Percentiles rank a stretch among this genome's conserved stretches.
phyloP scores from a whole-genome alignment of 225 moss, liverwort and hornwort genomes.

The Sphagnum tenellum region DNA sequence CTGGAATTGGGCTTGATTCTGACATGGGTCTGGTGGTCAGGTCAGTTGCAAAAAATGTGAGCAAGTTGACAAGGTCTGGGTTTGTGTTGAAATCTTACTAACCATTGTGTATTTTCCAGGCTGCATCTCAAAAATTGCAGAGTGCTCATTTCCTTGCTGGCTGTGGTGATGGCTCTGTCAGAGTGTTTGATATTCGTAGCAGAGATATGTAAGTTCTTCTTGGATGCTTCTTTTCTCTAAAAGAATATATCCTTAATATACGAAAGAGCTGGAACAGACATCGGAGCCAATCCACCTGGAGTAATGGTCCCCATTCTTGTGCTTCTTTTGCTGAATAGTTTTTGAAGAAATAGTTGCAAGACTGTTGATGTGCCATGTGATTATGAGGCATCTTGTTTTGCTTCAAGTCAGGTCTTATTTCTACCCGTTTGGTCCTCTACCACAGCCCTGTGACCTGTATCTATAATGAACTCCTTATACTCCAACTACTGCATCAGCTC shows the following conservation, averaged over 20 bases:
- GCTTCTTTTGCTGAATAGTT: background rate
- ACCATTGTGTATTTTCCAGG: slow-evolving; percentile 28
- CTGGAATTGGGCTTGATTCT: background rate
- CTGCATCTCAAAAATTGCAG: slow-evolving; percentile 66
- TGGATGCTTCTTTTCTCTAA: background rate
- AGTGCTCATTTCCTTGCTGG: slow-evolving; percentile 65
- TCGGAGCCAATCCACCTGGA: background rate
- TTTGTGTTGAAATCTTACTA: background rate
- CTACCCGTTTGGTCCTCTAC: too few species aligned
- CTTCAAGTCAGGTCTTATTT: too few species aligned
- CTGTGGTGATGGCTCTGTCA: slow-evolving; percentile 85
- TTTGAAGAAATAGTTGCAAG: too few species aligned
- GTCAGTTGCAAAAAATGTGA: background rate
- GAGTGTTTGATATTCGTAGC: slow-evolving; percentile 71
- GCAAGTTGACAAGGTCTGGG: too few species aligned
- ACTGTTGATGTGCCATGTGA: too few species aligned
- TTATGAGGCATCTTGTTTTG: too few species aligned
- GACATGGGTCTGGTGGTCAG: background rate
- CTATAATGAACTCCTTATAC: too few species aligned
- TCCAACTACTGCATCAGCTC: too few species aligned
- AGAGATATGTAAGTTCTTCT: slow-evolving; percentile 54
- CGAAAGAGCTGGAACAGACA: background rate
- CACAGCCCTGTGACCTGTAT: too few species aligned
- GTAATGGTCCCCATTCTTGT: background rate
- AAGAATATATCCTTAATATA: background rate